Evolutionary conservation across 2,329 filamentous ascomycete species (phyloP).

Genomic region (Aspergillus niger): DNA sequence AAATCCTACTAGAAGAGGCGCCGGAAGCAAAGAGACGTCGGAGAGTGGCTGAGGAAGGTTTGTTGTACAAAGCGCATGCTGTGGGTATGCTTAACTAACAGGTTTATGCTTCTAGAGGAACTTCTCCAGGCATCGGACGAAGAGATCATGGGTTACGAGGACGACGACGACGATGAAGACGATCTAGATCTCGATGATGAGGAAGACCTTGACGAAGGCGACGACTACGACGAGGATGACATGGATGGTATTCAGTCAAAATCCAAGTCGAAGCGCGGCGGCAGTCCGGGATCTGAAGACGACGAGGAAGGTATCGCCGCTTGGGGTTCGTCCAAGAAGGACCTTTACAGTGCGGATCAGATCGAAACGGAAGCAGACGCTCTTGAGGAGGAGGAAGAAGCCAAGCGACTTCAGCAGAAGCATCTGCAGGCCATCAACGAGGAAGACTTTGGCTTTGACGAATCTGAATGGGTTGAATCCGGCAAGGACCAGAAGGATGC

Average conservation of each 20-base stretch:
- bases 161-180: constrained; percentile 40
- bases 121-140: constrained; percentile 63
- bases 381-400: constrained; percentile 88
- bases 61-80: constrained; percentile 9
- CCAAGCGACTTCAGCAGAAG: constrained; percentile 84
- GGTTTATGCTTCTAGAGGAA: constrained; percentile 48
- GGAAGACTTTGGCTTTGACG: constrained; percentile 90
- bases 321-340: constrained; percentile 85
- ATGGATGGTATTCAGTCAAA: constrained; percentile 27
- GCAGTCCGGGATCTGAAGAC: constrained; percentile 30
- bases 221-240: constrained; percentile 37
- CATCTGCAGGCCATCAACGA: constrained; percentile 86
- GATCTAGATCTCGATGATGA: constrained; percentile 49
- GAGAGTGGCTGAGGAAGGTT: constrained; percentile 68
- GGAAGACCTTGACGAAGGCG: constrained; percentile 39
- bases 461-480: constrained; percentile 75
- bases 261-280: constrained; percentile 24
- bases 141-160: constrained; percentile 60
- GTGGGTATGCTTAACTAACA: constrained; percentile 19
- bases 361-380: constrained; percentile 73
- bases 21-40: constrained; percentile 76
- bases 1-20: constrained; percentile 80
- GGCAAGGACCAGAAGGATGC: constrained; percentile 52
- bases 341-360: constrained; percentile 88
- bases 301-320: constrained; percentile 64